Evolutionary conservation across 1,139 yeast genomes (phyloP).

Genomic region (Lodderomyces oxycetoniae): DNA sequence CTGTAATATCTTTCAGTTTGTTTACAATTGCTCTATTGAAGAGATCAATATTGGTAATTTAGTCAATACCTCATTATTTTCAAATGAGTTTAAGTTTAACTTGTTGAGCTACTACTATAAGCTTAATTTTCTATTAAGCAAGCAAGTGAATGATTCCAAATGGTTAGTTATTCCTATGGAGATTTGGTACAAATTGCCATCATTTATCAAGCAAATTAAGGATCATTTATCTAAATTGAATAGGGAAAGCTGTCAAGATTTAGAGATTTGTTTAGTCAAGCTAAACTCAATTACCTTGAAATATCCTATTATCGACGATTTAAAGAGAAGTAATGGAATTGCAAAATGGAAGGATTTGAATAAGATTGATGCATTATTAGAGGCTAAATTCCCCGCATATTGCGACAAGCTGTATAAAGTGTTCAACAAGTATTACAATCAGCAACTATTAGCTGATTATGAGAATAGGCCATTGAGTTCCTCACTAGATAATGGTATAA

Average conservation of each 20-base stretch:
- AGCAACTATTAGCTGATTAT: constrained; percentile 9
- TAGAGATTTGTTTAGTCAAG: constrained; percentile 12
- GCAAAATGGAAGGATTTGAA: constrained; percentile 11
- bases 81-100: constrained; percentile 10
- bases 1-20: constrained; percentile 16
- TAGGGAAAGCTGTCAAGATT: constrained; percentile 10
- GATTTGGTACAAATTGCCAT: constrained; percentile 14
- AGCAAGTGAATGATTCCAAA: constrained; percentile 5
- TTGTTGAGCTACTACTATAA: constrained; percentile 13
- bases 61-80: constrained; percentile 12
- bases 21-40: constrained; percentile 16
- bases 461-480: constrained; percentile 11
- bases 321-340: constrained; percentile 5
- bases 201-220: constrained; percentile 11
- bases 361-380: constrained; percentile 10
- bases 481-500: constrained; percentile 5
- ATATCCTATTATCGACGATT: constrained; percentile 11
- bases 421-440: constrained; percentile 1
- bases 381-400: constrained; percentile 11
- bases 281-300: constrained; percentile 11
- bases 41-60: constrained; percentile 18
- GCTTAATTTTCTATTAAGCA: constrained; percentile 8
- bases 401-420: constrained; percentile 2
- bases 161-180: constrained; percentile 13
- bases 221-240: constrained; percentile 10